Evolutionary conservation across 2,329 filamentous ascomycete genomes (phyloP).

Genomic region (Cordyceps militaris): DNA sequence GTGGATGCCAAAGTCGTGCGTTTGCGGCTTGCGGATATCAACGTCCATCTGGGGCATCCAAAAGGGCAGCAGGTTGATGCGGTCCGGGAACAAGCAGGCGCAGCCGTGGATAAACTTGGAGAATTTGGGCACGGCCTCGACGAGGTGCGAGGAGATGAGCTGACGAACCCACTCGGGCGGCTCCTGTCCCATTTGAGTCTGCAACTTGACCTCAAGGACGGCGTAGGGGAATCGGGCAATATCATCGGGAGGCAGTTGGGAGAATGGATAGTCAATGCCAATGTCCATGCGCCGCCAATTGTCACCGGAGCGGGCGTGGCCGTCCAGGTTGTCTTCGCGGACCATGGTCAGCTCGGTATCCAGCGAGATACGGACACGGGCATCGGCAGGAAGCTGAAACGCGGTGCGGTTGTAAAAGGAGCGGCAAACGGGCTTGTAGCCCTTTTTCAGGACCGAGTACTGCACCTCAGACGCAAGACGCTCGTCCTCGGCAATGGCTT

Average conservation of each 20-base stretch:
- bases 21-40: slow-evolving; percentile 89
- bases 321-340: slow-evolving; percentile 91
- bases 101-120: slow-evolving; percentile 98
- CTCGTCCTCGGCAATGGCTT: slow-evolving; percentile 87
- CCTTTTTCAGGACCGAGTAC: slow-evolving; percentile 82
- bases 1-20: slow-evolving; percentile 85
- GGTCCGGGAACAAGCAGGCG: slow-evolving; percentile 75
- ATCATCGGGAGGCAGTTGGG: slow-evolving; percentile 76
- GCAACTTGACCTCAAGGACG: slow-evolving; percentile 92
- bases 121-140: slow-evolving; percentile 98
- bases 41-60: slow-evolving; percentile 99
- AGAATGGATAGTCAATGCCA: slow-evolving; percentile 91
- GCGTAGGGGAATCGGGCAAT: slow-evolving; percentile 92
- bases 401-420: slow-evolving; percentile 98
- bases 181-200: slow-evolving; percentile 91
- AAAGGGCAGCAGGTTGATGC: slow-evolving; percentile 86
- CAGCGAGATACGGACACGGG: slow-evolving; percentile 89
- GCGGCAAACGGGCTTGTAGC: slow-evolving; percentile 80
- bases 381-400: slow-evolving; percentile 94
- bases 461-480: slow-evolving; percentile 86
- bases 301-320: slow-evolving; percentile 63
- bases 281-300: slow-evolving; percentile 98
- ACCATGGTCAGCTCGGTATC: slow-evolving; percentile 95
- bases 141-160: slow-evolving; percentile 84
- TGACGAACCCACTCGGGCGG: slow-evolving; percentile 95